These are phyloP conservation scores for Xylaria longipes DNA, from an alignment of 495 filamentous ascomycete genomes.

Conservation along the genomic window DNA sequence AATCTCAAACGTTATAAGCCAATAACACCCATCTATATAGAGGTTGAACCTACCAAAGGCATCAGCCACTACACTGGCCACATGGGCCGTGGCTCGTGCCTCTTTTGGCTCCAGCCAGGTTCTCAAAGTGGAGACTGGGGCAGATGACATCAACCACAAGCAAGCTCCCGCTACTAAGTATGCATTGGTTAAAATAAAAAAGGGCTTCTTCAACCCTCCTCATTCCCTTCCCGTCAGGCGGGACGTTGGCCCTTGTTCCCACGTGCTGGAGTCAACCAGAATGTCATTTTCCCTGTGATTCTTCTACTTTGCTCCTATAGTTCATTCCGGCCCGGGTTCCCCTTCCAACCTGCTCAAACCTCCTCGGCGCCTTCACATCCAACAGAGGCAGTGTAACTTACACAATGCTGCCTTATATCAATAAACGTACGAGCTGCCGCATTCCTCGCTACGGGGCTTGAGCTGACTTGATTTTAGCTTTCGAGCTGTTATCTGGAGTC, in stretches of 20 bases:
- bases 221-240: neutral
- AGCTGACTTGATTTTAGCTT: slow-evolving; percentile 41
- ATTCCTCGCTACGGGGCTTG: slow-evolving; percentile 17
- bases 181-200: slow-evolving; percentile 2
- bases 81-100: slow-evolving; percentile 18
- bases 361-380: neutral
- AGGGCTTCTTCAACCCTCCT: neutral
- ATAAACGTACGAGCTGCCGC: slow-evolving; percentile 65
- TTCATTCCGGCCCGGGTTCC: neutral
- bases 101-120: neutral
- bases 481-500: slow-evolving; percentile 73
- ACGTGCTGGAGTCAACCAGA: neutral
- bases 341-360: neutral
- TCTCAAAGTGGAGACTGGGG: neutral
- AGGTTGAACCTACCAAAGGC: neutral
- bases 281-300: slow-evolving; percentile 9
- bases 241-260: slow-evolving; percentile 1
- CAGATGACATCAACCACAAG: slow-evolving; percentile 25
- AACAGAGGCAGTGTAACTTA: neutral
- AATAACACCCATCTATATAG: too few species aligned
- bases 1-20: too few species aligned
- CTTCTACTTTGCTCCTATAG: neutral
- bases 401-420: slow-evolving; percentile 85
- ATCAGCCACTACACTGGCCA: slow-evolving; percentile 12
- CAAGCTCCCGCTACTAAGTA: neutral